Conservation (phyloP, 441 rosid species). For the Arabidopsis lyrata region DNA sequence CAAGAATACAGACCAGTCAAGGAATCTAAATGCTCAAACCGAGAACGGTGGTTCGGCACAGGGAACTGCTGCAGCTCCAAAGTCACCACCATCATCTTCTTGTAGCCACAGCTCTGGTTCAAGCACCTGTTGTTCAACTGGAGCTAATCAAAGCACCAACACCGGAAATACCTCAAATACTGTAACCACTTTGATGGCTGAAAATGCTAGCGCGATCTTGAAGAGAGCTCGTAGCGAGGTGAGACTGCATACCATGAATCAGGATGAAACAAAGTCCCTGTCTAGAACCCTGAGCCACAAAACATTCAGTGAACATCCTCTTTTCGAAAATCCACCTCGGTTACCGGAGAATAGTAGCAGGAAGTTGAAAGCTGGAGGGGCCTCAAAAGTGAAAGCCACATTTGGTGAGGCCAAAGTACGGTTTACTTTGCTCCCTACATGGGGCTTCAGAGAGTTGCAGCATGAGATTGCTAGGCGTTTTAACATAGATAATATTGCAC, state of each 20-base stretch:
- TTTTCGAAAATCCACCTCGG: constrained; percentile 48
- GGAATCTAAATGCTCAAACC: constrained; percentile 45
- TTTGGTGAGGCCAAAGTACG: constrained; percentile 68
- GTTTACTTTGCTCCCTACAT: constrained; percentile 65
- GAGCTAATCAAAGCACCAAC: constrained; percentile 54
- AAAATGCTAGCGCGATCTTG: constrained; percentile 51
- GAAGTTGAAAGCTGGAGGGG: constrained; percentile 37
- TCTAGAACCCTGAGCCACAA: constrained; percentile 75
- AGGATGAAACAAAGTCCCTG: constrained; percentile 61
- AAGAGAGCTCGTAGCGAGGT: constrained; percentile 75
- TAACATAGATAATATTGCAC: constrained; percentile 51
- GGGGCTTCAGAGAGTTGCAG: constrained; percentile 65
- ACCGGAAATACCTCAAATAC: constrained; percentile 46
- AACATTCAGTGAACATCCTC: constrained; percentile 54
- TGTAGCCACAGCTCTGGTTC: constrained; percentile 79
- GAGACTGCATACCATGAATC: constrained; percentile 55
- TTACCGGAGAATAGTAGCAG: constrained; percentile 44
- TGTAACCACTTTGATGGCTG: constrained; percentile 43
- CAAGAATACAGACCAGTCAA: constrained; percentile 43
- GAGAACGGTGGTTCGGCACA: constrained; percentile 50
- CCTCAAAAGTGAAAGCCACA: constrained; percentile 62
- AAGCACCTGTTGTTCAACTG: constrained; percentile 64
- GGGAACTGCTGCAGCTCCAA: constrained; percentile 52
- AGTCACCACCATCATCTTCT: constrained; percentile 71
- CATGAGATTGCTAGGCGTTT: constrained; percentile 75